These are phyloP conservation scores for Entomortierella chlamydospora DNA, from an alignment of 192 early-diverging fungal species.

Conservation along the genomic window DNA sequence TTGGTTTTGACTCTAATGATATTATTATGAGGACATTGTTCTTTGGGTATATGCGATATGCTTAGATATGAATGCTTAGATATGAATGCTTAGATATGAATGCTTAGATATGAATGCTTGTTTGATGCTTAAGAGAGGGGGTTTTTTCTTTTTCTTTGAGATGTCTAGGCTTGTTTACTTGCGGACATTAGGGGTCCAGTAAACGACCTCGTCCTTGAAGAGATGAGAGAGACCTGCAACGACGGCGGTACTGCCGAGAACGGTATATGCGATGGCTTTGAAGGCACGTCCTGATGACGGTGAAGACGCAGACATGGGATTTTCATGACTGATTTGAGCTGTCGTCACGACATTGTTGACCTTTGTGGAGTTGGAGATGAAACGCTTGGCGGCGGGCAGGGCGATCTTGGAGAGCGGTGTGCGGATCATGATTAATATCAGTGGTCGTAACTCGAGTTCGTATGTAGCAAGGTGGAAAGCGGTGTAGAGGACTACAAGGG, in stretches of 20 bases:
- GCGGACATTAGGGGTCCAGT: constrained; percentile 55
- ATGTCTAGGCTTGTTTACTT: constrained; percentile 19
- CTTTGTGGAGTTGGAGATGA: constrained; percentile 35
- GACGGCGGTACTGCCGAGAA: constrained; percentile 20
- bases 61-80: no score
- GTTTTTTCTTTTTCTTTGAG: background rate
- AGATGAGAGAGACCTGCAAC: constrained; percentile 25
- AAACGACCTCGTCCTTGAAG: constrained; percentile 51
- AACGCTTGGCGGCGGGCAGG: constrained; percentile 12
- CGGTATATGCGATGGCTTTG: constrained; percentile 43
- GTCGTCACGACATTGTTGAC: constrained; percentile 4
- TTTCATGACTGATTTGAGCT: constrained; percentile 5
- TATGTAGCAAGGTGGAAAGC: background rate
- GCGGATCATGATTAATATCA: background rate
- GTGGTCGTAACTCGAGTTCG: background rate
- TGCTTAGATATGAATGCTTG: no score
- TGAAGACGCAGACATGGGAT: constrained; percentile 8
- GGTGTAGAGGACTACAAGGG: no score
- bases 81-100: no score
- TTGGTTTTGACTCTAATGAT: no score
- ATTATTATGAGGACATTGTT: no score
- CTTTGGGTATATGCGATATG: no score
- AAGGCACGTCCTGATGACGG: constrained; percentile 11
- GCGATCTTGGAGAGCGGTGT: background rate
- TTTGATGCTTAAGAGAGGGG: no score